These are phyloP conservation scores for Mycena kentingensis DNA, from an alignment of 768 basidiomycete species.

Conservation along the genomic window DNA sequence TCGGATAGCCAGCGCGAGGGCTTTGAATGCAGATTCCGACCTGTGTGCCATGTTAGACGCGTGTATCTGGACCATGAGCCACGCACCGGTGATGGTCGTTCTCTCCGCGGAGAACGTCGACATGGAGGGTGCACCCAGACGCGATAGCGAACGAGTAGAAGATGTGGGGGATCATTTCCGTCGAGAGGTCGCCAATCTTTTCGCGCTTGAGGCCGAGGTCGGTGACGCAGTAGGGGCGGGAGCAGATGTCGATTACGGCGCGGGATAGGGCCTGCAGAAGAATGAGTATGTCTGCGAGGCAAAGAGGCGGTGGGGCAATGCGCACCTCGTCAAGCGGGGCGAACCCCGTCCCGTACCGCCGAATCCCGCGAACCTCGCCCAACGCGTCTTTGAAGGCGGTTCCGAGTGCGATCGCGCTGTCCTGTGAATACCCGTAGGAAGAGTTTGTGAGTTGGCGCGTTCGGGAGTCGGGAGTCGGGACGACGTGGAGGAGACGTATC, in stretches of 20 bases:
- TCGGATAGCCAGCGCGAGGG: constrained; percentile 90
- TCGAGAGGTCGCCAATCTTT: constrained; percentile 92
- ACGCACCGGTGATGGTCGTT: constrained; percentile 97
- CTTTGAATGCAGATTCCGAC: constrained; percentile 98
- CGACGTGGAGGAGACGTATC: constrained; percentile 83
- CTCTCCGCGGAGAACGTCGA: constrained; percentile 91
- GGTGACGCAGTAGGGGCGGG: constrained; percentile 92
- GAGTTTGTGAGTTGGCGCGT: constrained; percentile 18
- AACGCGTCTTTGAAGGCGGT: constrained; percentile 93
- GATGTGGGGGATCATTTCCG: constrained; percentile 98
- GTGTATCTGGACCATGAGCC: background rate
- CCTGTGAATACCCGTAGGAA: constrained; percentile 55
- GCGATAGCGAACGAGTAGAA: constrained; percentile 98
- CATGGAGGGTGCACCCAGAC: constrained; percentile 89
- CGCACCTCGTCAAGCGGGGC: constrained; percentile 95
- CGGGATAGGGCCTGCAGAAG: constrained; percentile 79
- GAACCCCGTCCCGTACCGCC: constrained; percentile 93
- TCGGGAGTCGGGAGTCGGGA: background rate
- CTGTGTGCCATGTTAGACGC: constrained; percentile 70
- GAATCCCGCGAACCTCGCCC: constrained; percentile 92
- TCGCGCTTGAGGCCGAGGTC: constrained; percentile 86
- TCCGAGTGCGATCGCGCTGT: constrained; percentile 84
- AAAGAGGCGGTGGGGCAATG: background rate
- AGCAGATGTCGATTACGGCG: constrained; percentile 98
- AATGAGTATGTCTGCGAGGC: constrained; percentile 10